phyloP scores from a whole-genome alignment of 2,329 filamentous ascomycete species.

The Dothideomycetes sp. region DNA sequence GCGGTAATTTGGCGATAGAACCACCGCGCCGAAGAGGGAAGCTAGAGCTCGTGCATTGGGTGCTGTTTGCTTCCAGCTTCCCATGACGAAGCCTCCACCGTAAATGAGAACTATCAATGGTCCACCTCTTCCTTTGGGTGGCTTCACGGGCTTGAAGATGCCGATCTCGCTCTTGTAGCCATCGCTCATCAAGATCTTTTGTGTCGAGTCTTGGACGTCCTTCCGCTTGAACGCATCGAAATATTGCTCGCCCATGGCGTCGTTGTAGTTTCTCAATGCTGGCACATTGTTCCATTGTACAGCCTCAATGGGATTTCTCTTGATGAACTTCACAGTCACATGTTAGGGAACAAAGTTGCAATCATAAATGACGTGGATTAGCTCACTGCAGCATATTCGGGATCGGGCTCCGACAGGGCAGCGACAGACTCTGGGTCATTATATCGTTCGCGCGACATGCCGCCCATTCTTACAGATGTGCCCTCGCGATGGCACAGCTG shows the following conservation, averaged over 20 bases:
- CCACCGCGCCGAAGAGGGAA: slow-evolving; percentile 24
- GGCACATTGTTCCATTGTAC: not conserved
- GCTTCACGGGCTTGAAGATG: slow-evolving; percentile 18
- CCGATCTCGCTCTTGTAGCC: slow-evolving; percentile 22
- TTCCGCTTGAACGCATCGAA: not conserved
- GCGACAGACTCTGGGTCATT: not conserved
- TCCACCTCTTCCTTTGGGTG: slow-evolving; percentile 8
- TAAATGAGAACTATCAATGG: slow-evolving; percentile 17
- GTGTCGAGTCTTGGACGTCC: slow-evolving; percentile 9
- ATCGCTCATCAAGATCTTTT: slow-evolving; percentile 22
- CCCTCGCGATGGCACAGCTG: no score
- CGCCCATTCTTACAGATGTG: no score
- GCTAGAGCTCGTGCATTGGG: slow-evolving; percentile 12
- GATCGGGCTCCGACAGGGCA: slow-evolving; percentile 8
- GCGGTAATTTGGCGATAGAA: slow-evolving; percentile 35
- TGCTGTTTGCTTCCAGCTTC: slow-evolving; percentile 16
- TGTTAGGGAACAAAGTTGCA: no score
- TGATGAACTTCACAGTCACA: not conserved
- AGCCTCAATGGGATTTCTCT: not conserved
- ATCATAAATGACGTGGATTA: no score
- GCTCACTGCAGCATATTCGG: slow-evolving; percentile 9
- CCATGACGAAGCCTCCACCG: slow-evolving; percentile 19
- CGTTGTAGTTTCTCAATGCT: not conserved
- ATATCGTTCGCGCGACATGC: not conserved
- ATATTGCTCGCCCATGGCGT: not conserved